These are phyloP conservation scores for Arxiozyma slooffiae DNA, from an alignment of 1,139 yeast species.

Conservation along the genomic window DNA sequence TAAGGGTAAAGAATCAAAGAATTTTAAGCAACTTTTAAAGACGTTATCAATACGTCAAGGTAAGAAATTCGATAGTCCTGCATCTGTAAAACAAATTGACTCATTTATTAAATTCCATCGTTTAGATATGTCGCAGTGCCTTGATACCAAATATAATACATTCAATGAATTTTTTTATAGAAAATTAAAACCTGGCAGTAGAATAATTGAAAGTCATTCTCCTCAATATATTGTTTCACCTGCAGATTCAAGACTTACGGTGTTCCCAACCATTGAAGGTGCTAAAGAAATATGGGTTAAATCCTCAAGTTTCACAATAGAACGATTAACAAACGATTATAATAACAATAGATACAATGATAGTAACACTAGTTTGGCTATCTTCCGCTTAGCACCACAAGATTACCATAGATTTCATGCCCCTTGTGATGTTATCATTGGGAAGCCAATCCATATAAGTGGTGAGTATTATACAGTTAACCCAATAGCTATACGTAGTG, in stretches of 20 bases:
- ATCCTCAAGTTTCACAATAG: constrained; percentile 65
- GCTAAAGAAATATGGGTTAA: constrained; percentile 87
- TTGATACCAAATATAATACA: constrained; percentile 45
- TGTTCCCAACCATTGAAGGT: constrained; percentile 47
- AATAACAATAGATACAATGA: constrained; percentile 39
- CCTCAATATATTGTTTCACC: constrained; percentile 56
- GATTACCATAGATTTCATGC: constrained; percentile 92
- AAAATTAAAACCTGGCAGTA: constrained; percentile 57
- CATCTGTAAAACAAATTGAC: constrained; percentile 55
- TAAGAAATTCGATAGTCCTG: constrained; percentile 61
- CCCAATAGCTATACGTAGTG: constrained; percentile 91
- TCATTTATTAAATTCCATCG: constrained; percentile 77
- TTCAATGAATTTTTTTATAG: constrained; percentile 89
- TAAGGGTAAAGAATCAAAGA: constrained; percentile 45
- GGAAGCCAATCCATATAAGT: constrained; percentile 55
- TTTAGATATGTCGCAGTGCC: constrained; percentile 63
- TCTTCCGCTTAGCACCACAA: constrained; percentile 90
- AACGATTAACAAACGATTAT: constrained; percentile 44
- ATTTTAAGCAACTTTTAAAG: constrained; percentile 49
- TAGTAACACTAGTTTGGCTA: constrained; percentile 49
- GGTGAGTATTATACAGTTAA: constrained; percentile 95
- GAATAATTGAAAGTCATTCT: constrained; percentile 56
- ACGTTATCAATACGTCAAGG: constrained; percentile 77
- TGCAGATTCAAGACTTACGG: constrained; percentile 82
- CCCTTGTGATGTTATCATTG: constrained; percentile 69